Base-by-base conservation (phyloP, 495 filamentous ascomycete genomes). In the Talaromyces nanjingensis region DNA sequence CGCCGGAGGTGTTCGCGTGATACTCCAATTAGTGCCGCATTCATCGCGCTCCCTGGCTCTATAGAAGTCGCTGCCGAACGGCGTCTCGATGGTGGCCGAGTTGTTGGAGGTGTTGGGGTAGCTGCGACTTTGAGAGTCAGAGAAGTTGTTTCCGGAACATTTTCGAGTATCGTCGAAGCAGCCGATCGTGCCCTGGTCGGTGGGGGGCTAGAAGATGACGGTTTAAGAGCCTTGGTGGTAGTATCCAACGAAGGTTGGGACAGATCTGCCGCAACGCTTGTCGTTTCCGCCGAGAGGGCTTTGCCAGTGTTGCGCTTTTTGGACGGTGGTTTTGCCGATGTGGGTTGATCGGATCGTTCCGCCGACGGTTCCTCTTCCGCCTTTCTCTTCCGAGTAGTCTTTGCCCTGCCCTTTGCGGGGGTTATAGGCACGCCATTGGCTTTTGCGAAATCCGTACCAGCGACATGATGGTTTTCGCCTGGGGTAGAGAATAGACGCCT, bases 281-380 rank as follows among this genome's bases (percentile, higher is more conserved):
- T 33, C 79, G 81, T 64, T 73, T 75, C 55, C 78, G 81, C 31
- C 81, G 79, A 39, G 77, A 81, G 22, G 77, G 83, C 71, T 82
- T 52, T 29, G n/a, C 84, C 6, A 77, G 42, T 85, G 67, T 86
- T 87, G 61, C 76, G 83, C 29, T 83, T 81, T 74, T 88, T 88
- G n/a, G 68, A 25, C 62, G 67, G 33, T 60, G 66, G 65, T 42
- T 53, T 64, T 8, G 65, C 31, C 16, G 27, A 67, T 66, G 65
- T 11, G 53, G 42, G 22, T 64, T 47, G 59, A 64, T 63, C 24
- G 20, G 62, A 22, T 31, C 22, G 71, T 65, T 67, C 71, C 24
- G 55, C 60, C 9, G 68, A 55, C n/a, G 66, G 57, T 29, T 24
- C 49, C 57, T 70, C 65, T 62, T 74, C 71, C 14, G 67, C 27